Percentiles rank a stretch among this genome's conserved stretches.
phyloP scores from a whole-genome alignment of 2,329 filamentous ascomycete species.

The Zymoseptoria passerinii region DNA sequence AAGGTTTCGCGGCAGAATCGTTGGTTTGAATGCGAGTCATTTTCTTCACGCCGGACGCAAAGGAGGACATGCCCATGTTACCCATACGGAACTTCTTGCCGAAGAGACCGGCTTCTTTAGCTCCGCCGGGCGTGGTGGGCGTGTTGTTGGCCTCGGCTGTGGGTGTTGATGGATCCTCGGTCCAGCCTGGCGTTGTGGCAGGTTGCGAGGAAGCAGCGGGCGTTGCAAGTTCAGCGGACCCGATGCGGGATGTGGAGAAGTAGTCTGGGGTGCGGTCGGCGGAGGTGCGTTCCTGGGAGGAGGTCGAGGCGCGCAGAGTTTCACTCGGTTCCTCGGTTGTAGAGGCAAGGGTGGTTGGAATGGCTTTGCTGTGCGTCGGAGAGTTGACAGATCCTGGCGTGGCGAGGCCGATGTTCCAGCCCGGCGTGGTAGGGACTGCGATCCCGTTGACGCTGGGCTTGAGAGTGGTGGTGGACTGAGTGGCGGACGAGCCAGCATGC shows the following conservation, averaged over 20 bases:
- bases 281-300: slow-evolving; percentile 44
- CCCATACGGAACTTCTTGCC: slow-evolving; percentile 76
- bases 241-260: slow-evolving; percentile 56
- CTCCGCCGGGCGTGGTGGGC: slow-evolving; percentile 42
- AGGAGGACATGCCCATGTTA: slow-evolving; percentile 38
- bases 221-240: slow-evolving; percentile 34
- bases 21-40: slow-evolving; percentile 60
- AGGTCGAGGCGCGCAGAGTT: slow-evolving; percentile 48
- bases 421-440: slow-evolving; percentile 59
- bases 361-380: slow-evolving; percentile 29
- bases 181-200: slow-evolving; percentile 26
- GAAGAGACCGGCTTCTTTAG: slow-evolving; percentile 57
- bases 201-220: slow-evolving; percentile 19
- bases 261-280: slow-evolving; percentile 62
- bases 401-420: slow-evolving; percentile 62
- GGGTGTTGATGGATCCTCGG: slow-evolving; percentile 29
- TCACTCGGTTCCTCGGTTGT: slow-evolving; percentile 41
- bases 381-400: slow-evolving; percentile 28
- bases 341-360: slow-evolving; percentile 28
- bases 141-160: slow-evolving; percentile 23
- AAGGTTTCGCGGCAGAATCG: slow-evolving; percentile 59
- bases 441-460: slow-evolving; percentile 59
- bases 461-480: slow-evolving; percentile 42
- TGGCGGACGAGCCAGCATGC: slow-evolving; percentile 31
- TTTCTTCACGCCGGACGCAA: slow-evolving; percentile 66